Evolutionary conservation across 768 basidiomycete genomes (phyloP).

Genomic region (Coprinopsis strossmayeri): DNA sequence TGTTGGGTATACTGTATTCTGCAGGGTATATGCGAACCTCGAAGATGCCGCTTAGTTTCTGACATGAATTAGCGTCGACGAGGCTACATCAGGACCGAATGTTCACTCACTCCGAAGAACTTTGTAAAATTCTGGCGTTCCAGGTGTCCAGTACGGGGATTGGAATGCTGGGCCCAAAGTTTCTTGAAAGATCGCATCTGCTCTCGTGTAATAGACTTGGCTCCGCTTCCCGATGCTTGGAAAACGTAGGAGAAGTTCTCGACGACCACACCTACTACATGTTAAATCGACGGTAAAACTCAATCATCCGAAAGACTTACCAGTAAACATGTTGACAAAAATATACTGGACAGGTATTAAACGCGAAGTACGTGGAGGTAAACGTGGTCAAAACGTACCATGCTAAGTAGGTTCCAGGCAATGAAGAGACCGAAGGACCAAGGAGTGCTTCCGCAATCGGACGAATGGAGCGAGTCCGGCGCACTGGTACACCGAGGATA

Average conservation of each 20-base stretch:
- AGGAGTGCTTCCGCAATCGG: conserved; percentile 81
- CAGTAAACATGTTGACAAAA: conserved; percentile 92
- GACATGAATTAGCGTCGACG: conserved; percentile 8
- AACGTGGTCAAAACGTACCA: conserved; percentile 46
- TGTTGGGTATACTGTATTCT: conserved; percentile 54
- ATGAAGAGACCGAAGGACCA: conserved; percentile 90
- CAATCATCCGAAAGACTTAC: conserved; percentile 15
- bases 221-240: conserved; percentile 76
- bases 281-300: background rate
- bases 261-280: conserved; percentile 58
- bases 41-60: conserved; percentile 84
- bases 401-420: conserved; percentile 91
- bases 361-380: background rate
- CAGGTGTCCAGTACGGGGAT: conserved; percentile 72
- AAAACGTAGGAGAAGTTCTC: conserved; percentile 96
- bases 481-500: conserved; percentile 79
- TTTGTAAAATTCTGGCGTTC: conserved; percentile 61
- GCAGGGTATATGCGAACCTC: conserved; percentile 81
- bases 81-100: background rate
- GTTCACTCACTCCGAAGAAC: conserved; percentile 71
- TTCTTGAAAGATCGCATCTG: conserved; percentile 96
- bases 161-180: conserved; percentile 83
- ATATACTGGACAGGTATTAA: conserved; percentile 59
- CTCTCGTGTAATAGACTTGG: conserved; percentile 76
- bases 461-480: conserved; percentile 37